phyloP scores from a whole-genome alignment of 2,329 filamentous ascomycete species.

The Aspergillus arachidicola region DNA sequence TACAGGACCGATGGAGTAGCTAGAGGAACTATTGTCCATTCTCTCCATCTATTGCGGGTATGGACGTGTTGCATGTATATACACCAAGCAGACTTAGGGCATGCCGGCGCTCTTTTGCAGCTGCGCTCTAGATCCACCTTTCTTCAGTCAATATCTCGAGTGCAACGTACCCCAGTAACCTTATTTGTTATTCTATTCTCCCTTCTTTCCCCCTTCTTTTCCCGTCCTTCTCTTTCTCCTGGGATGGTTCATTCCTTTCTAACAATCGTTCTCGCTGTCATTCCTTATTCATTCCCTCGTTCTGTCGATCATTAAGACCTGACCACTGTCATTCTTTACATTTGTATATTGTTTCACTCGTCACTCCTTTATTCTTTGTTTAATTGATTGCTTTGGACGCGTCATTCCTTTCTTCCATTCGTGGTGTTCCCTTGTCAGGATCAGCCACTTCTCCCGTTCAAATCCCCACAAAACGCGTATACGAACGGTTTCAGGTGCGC shows the following conservation, averaged over 20 bases:
- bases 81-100: background rate
- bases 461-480: background rate
- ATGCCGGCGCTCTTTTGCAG: background rate
- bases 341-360: background rate
- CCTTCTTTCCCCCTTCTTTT: background rate
- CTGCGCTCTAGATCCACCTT: background rate
- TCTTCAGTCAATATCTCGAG: background rate
- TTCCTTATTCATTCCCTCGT: background rate
- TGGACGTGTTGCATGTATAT: background rate
- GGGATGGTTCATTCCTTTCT: background rate
- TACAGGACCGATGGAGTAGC: background rate
- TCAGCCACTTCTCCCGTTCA: background rate
- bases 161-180: conserved; percentile 1
- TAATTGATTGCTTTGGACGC: background rate
- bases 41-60: background rate
- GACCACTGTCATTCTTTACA: background rate
- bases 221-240: background rate
- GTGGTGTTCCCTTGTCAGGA: background rate
- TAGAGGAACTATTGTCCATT: background rate
- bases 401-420: background rate
- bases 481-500: background rate
- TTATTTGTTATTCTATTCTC: background rate
- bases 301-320: background rate
- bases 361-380: background rate
- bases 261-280: background rate